Conservation (phyloP, 495 filamentous ascomycete genomes). For the Acidomyces sp. region DNA sequence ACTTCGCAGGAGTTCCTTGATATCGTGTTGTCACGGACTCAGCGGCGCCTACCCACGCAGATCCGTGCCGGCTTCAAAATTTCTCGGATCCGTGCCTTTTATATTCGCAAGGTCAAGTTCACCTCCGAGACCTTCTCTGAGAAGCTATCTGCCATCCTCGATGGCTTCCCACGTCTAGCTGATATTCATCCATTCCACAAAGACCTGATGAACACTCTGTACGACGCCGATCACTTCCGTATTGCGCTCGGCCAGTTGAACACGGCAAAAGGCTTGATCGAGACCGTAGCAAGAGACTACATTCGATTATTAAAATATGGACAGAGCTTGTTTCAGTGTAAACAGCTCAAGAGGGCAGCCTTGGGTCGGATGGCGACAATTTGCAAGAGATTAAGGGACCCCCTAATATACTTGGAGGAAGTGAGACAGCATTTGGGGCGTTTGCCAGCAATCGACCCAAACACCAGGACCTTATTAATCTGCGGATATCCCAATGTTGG, state of each 20-base stretch:
- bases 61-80: constrained; percentile 96
- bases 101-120: constrained; percentile 96
- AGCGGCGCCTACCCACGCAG: constrained; percentile 87
- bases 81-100: constrained; percentile 87
- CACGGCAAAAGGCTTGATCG: constrained; percentile 90
- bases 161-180: constrained; percentile 83
- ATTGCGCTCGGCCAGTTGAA: constrained; percentile 93
- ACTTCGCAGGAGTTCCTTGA: constrained; percentile 92
- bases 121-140: constrained; percentile 96
- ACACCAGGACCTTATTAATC: constrained; percentile 85
- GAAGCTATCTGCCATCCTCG: constrained; percentile 76
- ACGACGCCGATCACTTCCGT: constrained; percentile 96
- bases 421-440: constrained; percentile 95
- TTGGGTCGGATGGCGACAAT: constrained; percentile 95
- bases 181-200: constrained; percentile 98
- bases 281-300: constrained; percentile 89
- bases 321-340: constrained; percentile 90
- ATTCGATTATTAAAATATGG: constrained; percentile 90
- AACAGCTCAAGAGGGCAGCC: constrained; percentile 78
- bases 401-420: constrained; percentile 90
- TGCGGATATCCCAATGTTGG: constrained; percentile 97
- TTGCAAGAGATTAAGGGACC: constrained; percentile 82
- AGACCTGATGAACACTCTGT: constrained; percentile 68
- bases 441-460: constrained; percentile 94
- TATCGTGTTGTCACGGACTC: constrained; percentile 87